Conservation (phyloP, 208 protist species). For the Leishmania major region DNA sequence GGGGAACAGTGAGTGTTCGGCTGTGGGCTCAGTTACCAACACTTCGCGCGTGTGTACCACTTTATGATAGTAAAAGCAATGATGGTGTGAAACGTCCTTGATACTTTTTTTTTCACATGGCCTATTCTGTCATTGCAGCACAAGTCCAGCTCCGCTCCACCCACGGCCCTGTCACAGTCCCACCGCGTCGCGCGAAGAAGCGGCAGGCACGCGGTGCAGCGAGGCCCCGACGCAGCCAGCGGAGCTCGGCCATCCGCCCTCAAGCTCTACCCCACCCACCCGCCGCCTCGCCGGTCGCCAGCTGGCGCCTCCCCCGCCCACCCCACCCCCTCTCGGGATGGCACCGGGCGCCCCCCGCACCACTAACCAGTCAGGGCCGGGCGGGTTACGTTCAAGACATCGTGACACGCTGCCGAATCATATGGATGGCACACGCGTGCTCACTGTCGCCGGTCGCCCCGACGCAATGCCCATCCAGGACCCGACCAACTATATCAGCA, state of each 20-base stretch:
- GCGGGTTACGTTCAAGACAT: not conserved
- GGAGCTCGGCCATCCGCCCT: not conserved
- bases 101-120: no score
- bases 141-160: no score
- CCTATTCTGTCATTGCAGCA: no score
- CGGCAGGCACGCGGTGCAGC: not conserved
- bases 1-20: not conserved
- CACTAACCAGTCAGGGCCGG: not conserved
- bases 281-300: not conserved
- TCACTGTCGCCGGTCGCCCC: not conserved
- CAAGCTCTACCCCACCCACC: no score
- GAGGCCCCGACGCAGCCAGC: no score
- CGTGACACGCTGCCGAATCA: not conserved
- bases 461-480: not conserved
- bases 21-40: not conserved
- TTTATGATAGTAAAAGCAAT: not conserved
- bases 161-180: not conserved
- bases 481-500: not conserved
- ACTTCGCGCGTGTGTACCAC: not conserved
- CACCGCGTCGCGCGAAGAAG: not conserved
- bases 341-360: no score
- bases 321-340: no score
- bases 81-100: no score
- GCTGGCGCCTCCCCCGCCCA: no score
- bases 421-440: not conserved